These are phyloP conservation scores for Taphrina deformans DNA, from an alignment of 1,139 yeast species.

Conservation along the genomic window DNA sequence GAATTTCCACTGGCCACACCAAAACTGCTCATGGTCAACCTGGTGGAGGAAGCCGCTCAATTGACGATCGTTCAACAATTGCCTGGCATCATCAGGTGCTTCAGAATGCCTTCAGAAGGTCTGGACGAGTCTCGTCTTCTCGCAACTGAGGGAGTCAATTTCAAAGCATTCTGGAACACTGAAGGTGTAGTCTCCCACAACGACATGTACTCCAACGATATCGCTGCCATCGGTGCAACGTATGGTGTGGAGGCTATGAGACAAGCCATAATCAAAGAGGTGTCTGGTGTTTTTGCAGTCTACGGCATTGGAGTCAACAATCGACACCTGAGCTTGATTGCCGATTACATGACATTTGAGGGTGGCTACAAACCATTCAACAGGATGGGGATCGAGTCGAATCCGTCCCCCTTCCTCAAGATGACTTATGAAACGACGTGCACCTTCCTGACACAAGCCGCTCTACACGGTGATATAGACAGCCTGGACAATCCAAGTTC, in stretches of 20 bases:
- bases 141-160: slow-evolving; percentile 97
- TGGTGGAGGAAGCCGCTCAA: slow-evolving; percentile 88
- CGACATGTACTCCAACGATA: slow-evolving; percentile 85
- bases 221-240: slow-evolving; percentile 81
- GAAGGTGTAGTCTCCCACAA: slow-evolving; percentile 88
- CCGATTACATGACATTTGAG: slow-evolving; percentile 99
- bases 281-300: slow-evolving; percentile 91
- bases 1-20: slow-evolving; percentile 84
- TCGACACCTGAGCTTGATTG: slow-evolving; percentile 94
- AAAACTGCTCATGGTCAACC: slow-evolving; percentile 94
- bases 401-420: slow-evolving; percentile 95
- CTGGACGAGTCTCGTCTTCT: slow-evolving; percentile 58
- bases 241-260: slow-evolving; percentile 99
- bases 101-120: slow-evolving; percentile 74
- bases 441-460: slow-evolving; percentile 95
- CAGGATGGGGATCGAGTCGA: slow-evolving; percentile 95
- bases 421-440: slow-evolving; percentile 99
- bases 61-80: slow-evolving; percentile 90
- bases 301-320: slow-evolving; percentile 83
- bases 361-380: slow-evolving; percentile 95
- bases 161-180: slow-evolving; percentile 97
- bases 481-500: slow-evolving; percentile 90
- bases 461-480: slow-evolving; percentile 86
- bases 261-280: slow-evolving; percentile 93
- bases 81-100: slow-evolving; percentile 87